A percentile compares a stretch with the other conserved stretches of the same genome.
phyloP scores from a whole-genome alignment of 2,329 filamentous ascomycete genomes.

The Ilyonectria mors-panacis region DNA sequence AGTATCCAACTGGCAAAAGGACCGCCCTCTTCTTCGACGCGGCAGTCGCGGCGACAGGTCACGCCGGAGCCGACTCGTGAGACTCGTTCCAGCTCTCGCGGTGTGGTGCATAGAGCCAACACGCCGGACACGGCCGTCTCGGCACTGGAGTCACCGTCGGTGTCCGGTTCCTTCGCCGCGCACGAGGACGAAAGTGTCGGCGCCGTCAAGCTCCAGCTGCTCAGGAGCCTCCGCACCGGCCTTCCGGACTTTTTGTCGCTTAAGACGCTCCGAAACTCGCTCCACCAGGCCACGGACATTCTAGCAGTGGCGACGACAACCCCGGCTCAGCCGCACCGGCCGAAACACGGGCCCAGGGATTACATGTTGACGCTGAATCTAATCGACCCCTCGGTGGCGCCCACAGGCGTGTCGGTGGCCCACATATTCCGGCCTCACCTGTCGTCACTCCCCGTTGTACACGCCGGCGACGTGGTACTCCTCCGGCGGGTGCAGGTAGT shows the following conservation, averaged over 20 bases:
- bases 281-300: slow-evolving; percentile 66
- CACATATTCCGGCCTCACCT: slow-evolving; percentile 73
- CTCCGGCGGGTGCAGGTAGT: slow-evolving; percentile 70
- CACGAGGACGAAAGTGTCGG: slow-evolving; percentile 49
- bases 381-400: slow-evolving; percentile 69
- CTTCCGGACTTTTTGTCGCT: slow-evolving; percentile 69
- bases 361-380: slow-evolving; percentile 72
- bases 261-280: slow-evolving; percentile 64
- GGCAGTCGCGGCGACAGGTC: slow-evolving; percentile 40
- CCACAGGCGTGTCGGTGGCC: slow-evolving; percentile 66
- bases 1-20: slow-evolving; percentile 47
- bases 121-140: slow-evolving; percentile 41
- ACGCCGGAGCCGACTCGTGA: slow-evolving; percentile 45
- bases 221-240: slow-evolving; percentile 62
- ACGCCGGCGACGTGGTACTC: slow-evolving; percentile 71
- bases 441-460: slow-evolving; percentile 68
- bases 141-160: slow-evolving; percentile 48
- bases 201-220: slow-evolving; percentile 62
- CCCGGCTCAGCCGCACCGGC: slow-evolving; percentile 66
- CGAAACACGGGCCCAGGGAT: slow-evolving; percentile 71
- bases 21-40: slow-evolving; percentile 40
- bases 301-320: slow-evolving; percentile 68
- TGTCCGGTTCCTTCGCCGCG: slow-evolving; percentile 43
- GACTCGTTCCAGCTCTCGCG: slow-evolving; percentile 42
- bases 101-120: slow-evolving; percentile 35